A percentile compares a stretch with the other conserved stretches of the same genome.
Conservation (phyloP, 2,329 filamentous ascomycete genomes). For the Aspergillus ochraceus region DNA sequence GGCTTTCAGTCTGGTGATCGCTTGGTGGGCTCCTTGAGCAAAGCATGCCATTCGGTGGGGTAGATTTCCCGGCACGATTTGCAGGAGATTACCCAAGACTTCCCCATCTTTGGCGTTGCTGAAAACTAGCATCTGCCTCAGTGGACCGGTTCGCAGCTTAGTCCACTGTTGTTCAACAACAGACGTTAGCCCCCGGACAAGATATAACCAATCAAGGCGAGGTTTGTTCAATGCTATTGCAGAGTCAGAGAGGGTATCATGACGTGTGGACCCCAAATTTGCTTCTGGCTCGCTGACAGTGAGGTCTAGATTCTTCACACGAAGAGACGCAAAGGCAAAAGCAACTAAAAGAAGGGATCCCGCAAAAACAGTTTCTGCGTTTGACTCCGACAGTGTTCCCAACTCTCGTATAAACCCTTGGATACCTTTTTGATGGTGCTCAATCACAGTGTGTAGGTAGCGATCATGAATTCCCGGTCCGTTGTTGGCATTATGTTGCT, state of each 20-base stretch:
- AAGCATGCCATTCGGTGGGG: not conserved
- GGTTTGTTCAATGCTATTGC: not conserved
- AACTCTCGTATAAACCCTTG: not conserved
- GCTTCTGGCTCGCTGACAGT: not conserved
- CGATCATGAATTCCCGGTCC: not conserved
- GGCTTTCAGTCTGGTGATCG: not conserved
- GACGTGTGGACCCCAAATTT: not conserved
- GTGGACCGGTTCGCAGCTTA: not conserved
- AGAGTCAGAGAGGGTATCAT: not conserved
- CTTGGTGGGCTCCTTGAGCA: not conserved
- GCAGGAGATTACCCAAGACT: not conserved
- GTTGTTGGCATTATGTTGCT: not conserved
- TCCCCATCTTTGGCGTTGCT: not conserved
- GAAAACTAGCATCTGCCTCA: not conserved
- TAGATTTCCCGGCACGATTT: not conserved
- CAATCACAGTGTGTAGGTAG: not conserved
- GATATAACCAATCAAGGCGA: not conserved
- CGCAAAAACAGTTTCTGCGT: not conserved
- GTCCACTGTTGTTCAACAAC: not conserved
- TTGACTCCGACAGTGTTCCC: not conserved
- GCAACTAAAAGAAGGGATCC: not conserved
- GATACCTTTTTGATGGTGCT: not conserved
- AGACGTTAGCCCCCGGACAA: not conserved
- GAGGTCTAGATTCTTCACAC: not conserved
- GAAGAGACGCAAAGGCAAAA: not conserved